These are phyloP conservation scores for Parathielavia hyrcaniae DNA, from an alignment of 495 filamentous ascomycete genomes.

Conservation along the genomic window DNA sequence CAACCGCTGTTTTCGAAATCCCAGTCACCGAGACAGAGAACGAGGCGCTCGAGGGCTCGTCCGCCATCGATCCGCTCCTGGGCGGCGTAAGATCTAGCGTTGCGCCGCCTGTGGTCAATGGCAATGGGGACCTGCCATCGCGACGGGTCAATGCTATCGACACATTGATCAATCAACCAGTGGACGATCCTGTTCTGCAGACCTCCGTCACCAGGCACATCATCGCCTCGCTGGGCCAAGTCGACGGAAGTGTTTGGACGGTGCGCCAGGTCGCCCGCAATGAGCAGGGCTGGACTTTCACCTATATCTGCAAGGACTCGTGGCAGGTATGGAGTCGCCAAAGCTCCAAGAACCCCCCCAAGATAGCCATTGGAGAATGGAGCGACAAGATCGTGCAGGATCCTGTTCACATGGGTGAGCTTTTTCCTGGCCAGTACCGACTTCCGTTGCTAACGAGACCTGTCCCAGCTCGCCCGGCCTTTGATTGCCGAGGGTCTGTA, in stretches of 20 bases:
- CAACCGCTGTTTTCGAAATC: constrained; percentile 34
- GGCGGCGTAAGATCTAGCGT: constrained; percentile 20
- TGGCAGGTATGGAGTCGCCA: constrained; percentile 42
- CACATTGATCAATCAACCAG: constrained; percentile 38
- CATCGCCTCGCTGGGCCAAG: constrained; percentile 30
- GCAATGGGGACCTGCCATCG: constrained; percentile 6
- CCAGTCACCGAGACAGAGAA: constrained; percentile 30
- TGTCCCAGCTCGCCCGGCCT: constrained; percentile 42
- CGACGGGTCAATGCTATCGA: constrained; percentile 34
- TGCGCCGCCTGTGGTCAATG: constrained; percentile 3
- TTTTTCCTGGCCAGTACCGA: background rate
- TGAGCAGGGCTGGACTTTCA: constrained; percentile 44
- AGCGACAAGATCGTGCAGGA: constrained; percentile 38
- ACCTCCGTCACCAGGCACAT: constrained; percentile 39
- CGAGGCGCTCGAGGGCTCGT: constrained; percentile 25
- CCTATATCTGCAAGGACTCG: constrained; percentile 46
- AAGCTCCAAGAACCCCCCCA: constrained; percentile 33
- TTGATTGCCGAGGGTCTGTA: constrained; percentile 45
- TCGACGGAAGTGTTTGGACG: constrained; percentile 41
- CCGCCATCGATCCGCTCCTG: constrained; percentile 27
- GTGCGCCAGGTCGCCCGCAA: constrained; percentile 36
- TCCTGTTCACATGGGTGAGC: constrained; percentile 37
- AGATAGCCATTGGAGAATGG: constrained; percentile 37
- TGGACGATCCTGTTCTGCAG: constrained; percentile 40
- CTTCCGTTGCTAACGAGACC: constrained; percentile 17